Conservation (phyloP, 345 rosid species). For the Citrus medica region DNA sequence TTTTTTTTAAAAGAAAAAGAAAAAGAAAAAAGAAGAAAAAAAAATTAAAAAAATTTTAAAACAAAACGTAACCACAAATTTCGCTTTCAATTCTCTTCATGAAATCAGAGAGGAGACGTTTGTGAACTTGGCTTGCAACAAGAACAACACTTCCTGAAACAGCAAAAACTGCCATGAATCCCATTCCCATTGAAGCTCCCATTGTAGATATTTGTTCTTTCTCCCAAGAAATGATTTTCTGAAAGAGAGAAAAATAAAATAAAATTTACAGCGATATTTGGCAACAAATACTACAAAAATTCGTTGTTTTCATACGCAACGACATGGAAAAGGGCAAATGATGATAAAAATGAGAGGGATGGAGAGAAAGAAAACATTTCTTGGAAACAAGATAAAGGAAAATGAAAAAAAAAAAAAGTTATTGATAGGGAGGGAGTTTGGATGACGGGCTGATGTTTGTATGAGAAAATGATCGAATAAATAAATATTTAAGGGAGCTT, state of each 20-base stretch:
- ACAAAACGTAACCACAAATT: slow-evolving; percentile 33
- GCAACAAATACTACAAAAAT: neutral
- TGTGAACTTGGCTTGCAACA: slow-evolving; percentile 55
- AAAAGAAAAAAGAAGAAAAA: neutral
- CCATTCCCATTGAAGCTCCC: slow-evolving; percentile 43
- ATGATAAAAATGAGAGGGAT: neutral
- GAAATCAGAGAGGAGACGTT: slow-evolving; percentile 68
- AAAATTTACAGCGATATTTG: neutral
- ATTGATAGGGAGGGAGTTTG: neutral
- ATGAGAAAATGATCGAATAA: neutral
- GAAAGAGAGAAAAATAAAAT: neutral
- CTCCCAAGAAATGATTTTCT: neutral
- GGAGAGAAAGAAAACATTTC: slow-evolving; percentile 5
- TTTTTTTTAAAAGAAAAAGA: too few species aligned
- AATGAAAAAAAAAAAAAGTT: too few species aligned
- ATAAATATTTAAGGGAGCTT: neutral
- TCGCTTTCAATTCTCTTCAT: slow-evolving; percentile 63
- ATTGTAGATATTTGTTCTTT: slow-evolving; percentile 2
- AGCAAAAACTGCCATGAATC: slow-evolving; percentile 67
- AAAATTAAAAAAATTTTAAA: neutral
- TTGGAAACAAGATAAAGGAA: neutral
- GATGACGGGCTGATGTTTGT: neutral
- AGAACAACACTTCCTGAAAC: slow-evolving; percentile 79
- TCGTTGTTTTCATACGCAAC: neutral
- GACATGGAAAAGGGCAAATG: neutral